Conservation (phyloP, 495 filamentous ascomycete species). For the Penicillium cinerascens region DNA sequence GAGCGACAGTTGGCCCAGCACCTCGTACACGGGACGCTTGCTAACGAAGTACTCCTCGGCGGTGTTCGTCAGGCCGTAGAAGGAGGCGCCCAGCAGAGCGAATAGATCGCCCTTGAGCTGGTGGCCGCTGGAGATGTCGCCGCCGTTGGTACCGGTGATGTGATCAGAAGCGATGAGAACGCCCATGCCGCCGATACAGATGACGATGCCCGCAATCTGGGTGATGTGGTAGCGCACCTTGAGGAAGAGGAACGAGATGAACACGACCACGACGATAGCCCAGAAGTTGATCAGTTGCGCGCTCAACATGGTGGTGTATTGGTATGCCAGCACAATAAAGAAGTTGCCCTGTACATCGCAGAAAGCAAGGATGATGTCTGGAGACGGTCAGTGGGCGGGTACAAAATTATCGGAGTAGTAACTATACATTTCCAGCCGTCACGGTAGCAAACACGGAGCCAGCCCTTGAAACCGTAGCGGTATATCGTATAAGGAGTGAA, state of each 20-base stretch:
- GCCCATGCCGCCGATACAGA: constrained; percentile 92
- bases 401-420: neutral
- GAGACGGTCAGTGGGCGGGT: constrained; percentile 8
- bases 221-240: constrained; percentile 81
- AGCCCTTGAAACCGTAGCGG: constrained; percentile 72
- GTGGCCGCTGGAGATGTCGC: constrained; percentile 51
- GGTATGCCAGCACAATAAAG: constrained; percentile 91
- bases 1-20: constrained; percentile 84
- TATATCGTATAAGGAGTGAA: constrained; percentile 83
- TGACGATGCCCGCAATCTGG: constrained; percentile 80
- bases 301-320: constrained; percentile 85
- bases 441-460: constrained; percentile 54
- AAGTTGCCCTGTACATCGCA: constrained; percentile 97
- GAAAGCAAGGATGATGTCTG: constrained; percentile 82
- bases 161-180: constrained; percentile 85
- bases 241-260: constrained; percentile 77
- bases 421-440: constrained; percentile 81
- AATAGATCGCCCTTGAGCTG: constrained; percentile 92
- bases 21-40: constrained; percentile 85
- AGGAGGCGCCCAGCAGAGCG: constrained; percentile 79
- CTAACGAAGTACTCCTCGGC: constrained; percentile 90
- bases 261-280: constrained; percentile 91
- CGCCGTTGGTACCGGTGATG: constrained; percentile 65
- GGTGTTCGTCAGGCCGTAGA: constrained; percentile 89
- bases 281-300: constrained; percentile 98